Base-by-base conservation (phyloP, 306 rosid species). In the Begonia fuchsioides region DNA sequence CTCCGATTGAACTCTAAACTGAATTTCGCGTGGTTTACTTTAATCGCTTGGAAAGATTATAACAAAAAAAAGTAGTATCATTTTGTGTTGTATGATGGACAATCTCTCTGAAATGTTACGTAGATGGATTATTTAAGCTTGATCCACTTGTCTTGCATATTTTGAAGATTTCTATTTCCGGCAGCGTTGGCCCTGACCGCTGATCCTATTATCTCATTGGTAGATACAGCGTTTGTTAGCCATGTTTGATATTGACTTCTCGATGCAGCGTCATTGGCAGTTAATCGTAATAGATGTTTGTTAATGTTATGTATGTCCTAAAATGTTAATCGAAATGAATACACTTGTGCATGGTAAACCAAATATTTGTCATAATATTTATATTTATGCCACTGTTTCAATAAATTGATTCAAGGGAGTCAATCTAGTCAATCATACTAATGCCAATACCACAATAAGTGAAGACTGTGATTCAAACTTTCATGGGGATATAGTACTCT, bases 111-210 rank as follows among this genome's bases (percentile, higher is more conserved):
- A 40, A 12, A 40, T 11, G 53, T 62, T 43, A 44, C 62, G 69
- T 77, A 57, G 69, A 58, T 51, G 74, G 58, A 40, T 13, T 18
- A 49, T 10, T 73, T 35, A 67, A 54, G 40, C 58, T 67, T 57
- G 95, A 90, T 68, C 74, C 60, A 56, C 73, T 90, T 32, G 78
- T 74, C 61, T 43, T 60, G 81, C 92, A 90, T 43, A 75, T 85
- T 51, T 54, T 90, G 60, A 65, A 88, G 47, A 90, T 90, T 70
- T 92, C 98, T 10, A n/a, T 54, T 90, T 44, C 98, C 98, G 62
- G 98, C 98, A 53, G 95, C 90, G 7, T 43, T 85, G 69, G 90
- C 95, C 54, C 57, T 90, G 67, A 92, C 80, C 9, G 92, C 95
- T 60, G 98, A 90, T 49, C 95, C 98, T 3, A 55, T 90, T 53